Conservation (phyloP, 352 stramenopile species). For the Phytopythium delawarense region DNA sequence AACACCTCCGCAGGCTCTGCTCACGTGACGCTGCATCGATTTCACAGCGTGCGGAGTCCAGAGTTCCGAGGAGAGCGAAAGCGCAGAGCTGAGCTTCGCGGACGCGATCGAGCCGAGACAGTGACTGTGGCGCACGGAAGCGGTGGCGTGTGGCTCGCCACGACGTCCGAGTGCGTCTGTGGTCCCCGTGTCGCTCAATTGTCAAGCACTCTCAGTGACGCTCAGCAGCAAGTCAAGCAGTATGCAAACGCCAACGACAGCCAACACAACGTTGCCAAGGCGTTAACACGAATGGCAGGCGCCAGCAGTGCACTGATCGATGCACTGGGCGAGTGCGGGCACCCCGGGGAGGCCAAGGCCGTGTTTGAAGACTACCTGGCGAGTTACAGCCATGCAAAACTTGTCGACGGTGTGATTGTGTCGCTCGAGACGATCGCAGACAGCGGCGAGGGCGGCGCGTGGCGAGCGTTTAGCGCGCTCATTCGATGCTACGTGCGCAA, state of each 20-base stretch:
- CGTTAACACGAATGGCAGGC: conserved; percentile 9
- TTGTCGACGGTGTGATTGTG: conserved; percentile 9
- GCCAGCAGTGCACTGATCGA: conserved; percentile 41
- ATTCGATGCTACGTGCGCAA: conserved; percentile 35
- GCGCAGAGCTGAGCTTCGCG: not conserved
- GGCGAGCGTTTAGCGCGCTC: conserved; percentile 38
- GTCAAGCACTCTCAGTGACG: conserved; percentile 20
- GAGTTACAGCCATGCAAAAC: not conserved
- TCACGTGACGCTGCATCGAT: not conserved
- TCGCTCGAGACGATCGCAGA: conserved; percentile 26
- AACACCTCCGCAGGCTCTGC: not conserved
- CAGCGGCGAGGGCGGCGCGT: conserved; percentile 12
- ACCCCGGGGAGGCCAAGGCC: conserved; percentile 37
- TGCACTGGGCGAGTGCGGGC: conserved; percentile 24
- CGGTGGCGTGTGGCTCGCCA: conserved; percentile 31
- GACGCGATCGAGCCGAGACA: not conserved
- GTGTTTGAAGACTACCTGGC: conserved; percentile 49
- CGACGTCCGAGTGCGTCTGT: conserved; percentile 26
- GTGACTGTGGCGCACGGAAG: conserved; percentile 11
- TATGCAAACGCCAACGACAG: not conserved
- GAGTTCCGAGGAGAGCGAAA: not conserved
- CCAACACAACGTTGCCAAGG: not conserved
- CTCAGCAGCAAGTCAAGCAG: conserved; percentile 1
- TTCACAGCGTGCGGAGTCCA: not conserved
- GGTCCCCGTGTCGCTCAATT: conserved; percentile 13